Evolutionary conservation across 345 rosid genomes (phyloP), one percentile per base, ranked within the genome.

Genomic region (Ricinus communis): DNA sequence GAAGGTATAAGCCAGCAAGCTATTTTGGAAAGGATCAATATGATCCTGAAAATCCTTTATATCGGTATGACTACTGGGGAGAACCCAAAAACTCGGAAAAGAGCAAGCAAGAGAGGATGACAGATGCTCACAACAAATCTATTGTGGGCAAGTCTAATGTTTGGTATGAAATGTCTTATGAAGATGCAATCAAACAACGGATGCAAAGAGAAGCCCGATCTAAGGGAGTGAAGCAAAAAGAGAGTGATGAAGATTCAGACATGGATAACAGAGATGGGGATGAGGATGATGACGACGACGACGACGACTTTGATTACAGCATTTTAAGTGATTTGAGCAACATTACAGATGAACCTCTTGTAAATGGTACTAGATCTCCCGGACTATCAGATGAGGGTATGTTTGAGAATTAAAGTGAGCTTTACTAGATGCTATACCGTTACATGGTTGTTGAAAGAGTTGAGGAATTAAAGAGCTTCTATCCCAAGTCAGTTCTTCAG

Each of bases 41-140:
- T 40, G 95, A 94, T 83, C 96, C 97, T 8, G 77, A 91, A 13
- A 87, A 88, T 76, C 87, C 98, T 18, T 58, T 94, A 25, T 94
- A 83, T 45, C 84, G 90, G 18, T 90, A 91, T 40, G 97, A 94
- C 77, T 94, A 91, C 75, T 94, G 97, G 96, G 97, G 97, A 49
- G 98, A 91, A 71, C 97, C 97, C 8, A 84, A 86, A 87, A 87
- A 83, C 87, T 91, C 96, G 10, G 93, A 90, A 77, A 91, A 88
- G 81, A 94, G 96, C 66, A 84, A 84, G 81, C 88, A 86, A 76
- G 81, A 85, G 67, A 79, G 97, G 72, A 84, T 85, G 87, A 81
- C 73, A 54, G 95, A 87, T 72, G 87, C 88, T 51, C 92, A 91
- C 83, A 88, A 91, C 82, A 91, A 88, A 81, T 81, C 90, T 18